Evolutionary conservation across 192 early-diverging fungal species (phyloP), one percentile per base, ranked within the genome.

Genomic region (Borealophlyctis nickersoniae): DNA sequence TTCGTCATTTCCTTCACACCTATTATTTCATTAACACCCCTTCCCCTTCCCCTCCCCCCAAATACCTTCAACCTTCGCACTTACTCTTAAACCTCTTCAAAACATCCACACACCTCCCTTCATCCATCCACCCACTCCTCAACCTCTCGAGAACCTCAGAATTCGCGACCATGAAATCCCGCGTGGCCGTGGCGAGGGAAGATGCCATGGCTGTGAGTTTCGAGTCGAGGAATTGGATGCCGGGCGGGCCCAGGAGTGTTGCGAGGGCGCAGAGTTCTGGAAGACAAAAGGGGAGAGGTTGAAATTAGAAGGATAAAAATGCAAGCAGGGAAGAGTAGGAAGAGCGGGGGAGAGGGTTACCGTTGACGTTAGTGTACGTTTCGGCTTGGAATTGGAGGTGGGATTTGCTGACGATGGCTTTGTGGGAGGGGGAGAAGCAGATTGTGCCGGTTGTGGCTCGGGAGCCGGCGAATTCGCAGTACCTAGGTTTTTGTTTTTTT

Each of bases 161-260:
- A 52, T 54, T 16, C 26, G 22, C 33, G 11, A 33, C 1, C 3
- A 52, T 31, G 1, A 39, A 3, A 7, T 65, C 32, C 55, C 58
- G n/a, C 31, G 0, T 31, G 5, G 39, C n/a, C 14, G n/a, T 32
- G 16, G 22, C n/a, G 36, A 39, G 28, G 51, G 3, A 66, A 14
- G 62, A 62, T 1, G 66, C 36, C 56, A 71, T 71, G 11, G 65
- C 23, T 3, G 36, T 32, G 2, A 75, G 39, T 65, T 75, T 67
- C 49, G 69, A 66, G 52, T 77, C 75, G 26, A 77, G 56, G 36
- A 77, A 71, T 31, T 56, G 36, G n/a, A 67, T 35, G 14, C 75
- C 75, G 22, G 58, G 51, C 9, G 70, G 71, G 14, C 75, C 75
- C 50, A 73, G 56, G 22, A 77, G 32, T 36, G 72, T 58, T 57